A percentile compares a stretch with the other conserved stretches of the same genome.
Evolutionary conservation across 2,329 filamentous ascomycete genomes (phyloP).

Genomic region (Dactylellina cionopaga): DNA sequence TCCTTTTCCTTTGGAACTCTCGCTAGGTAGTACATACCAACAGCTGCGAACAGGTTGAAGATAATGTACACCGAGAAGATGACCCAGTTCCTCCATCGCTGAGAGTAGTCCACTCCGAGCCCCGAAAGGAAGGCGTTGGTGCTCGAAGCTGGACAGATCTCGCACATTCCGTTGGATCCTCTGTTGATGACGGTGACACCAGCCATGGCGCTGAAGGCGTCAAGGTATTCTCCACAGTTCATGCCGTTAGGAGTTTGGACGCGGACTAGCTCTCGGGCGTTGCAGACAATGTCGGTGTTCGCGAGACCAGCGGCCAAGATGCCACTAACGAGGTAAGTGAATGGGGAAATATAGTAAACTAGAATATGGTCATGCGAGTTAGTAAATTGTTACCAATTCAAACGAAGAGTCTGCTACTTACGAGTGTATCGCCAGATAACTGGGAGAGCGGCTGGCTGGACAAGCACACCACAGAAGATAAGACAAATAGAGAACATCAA

Average conservation of each 20-base stretch:
- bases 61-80: conserved; percentile 70
- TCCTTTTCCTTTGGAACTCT: conserved; percentile 63
- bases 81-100: conserved; percentile 76
- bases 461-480: conserved; percentile 61
- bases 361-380: background rate
- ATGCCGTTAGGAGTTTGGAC: conserved; percentile 71
- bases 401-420: background rate
- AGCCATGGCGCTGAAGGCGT: conserved; percentile 59
- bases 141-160: conserved; percentile 67
- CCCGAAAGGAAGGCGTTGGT: conserved; percentile 67
- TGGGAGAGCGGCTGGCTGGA: conserved; percentile 68
- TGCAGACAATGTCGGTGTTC: conserved; percentile 73
- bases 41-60: conserved; percentile 69
- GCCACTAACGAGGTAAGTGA: conserved; percentile 81
- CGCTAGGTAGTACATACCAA: conserved; percentile 69
- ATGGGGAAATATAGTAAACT: conserved; percentile 68
- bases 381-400: background rate
- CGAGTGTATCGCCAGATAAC: conserved; percentile 79
- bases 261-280: conserved; percentile 73
- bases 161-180: conserved; percentile 65
- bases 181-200: conserved; percentile 69
- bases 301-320: conserved; percentile 77
- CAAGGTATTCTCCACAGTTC: conserved; percentile 72
- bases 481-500: conserved; percentile 54
- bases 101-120: conserved; percentile 66